These are phyloP conservation scores for Aspergillus leporis DNA, from an alignment of 495 filamentous ascomycete species.

Conservation along the genomic window DNA sequence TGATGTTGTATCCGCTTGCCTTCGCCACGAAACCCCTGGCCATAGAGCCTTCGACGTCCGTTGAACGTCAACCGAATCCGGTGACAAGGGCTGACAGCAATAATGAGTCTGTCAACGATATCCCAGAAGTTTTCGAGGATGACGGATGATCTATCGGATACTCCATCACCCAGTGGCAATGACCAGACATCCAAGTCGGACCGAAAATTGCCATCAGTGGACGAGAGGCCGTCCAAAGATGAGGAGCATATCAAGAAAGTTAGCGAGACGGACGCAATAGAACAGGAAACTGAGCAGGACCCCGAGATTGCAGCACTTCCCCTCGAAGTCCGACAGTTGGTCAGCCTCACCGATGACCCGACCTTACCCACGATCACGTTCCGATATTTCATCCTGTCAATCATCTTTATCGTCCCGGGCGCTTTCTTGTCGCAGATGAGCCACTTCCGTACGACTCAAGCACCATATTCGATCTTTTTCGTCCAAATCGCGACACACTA, in stretches of 20 bases:
- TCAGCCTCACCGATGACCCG: slow-evolving; percentile 54
- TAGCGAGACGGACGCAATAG: slow-evolving; percentile 27
- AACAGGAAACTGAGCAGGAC: slow-evolving; percentile 40
- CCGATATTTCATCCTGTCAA: slow-evolving; percentile 54
- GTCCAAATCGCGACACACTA: slow-evolving; percentile 58
- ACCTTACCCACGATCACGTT: slow-evolving; percentile 54
- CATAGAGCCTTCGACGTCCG: background rate
- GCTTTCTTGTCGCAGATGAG: slow-evolving; percentile 56
- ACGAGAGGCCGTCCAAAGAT: background rate
- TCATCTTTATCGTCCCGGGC: slow-evolving; percentile 53
- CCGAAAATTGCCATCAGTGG: background rate
- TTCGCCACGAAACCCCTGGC: background rate
- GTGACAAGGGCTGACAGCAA: background rate
- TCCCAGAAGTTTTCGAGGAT: background rate
- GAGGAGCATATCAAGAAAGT: slow-evolving; percentile 23
- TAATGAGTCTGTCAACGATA: background rate
- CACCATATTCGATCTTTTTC: slow-evolving; percentile 59
- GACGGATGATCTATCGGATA: background rate
- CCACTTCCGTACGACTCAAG: slow-evolving; percentile 52
- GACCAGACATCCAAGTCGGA: background rate
- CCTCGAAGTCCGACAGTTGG: slow-evolving; percentile 50
- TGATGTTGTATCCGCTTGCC: background rate
- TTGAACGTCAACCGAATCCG: background rate
- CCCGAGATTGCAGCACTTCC: slow-evolving; percentile 50
- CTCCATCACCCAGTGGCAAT: background rate